Percentiles rank a stretch among this genome's conserved stretches.
Conservation (phyloP, 2,329 filamentous ascomycete genomes). For the Colletotrichum salicis region DNA sequence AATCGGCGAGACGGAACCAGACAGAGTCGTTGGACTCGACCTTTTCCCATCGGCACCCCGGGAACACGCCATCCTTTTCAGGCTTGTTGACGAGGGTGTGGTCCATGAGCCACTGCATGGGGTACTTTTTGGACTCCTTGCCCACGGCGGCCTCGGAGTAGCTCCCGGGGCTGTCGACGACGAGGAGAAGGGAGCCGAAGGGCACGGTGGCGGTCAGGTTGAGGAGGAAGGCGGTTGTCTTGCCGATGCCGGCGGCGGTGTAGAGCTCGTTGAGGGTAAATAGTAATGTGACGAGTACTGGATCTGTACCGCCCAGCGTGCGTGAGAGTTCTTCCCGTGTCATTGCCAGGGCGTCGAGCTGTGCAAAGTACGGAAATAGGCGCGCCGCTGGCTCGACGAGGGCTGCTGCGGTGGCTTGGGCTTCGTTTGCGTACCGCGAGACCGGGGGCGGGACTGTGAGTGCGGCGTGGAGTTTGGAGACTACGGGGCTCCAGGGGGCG, state of each 20-base stretch:
- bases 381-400: slow-evolving; percentile 51
- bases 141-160: slow-evolving; percentile 86
- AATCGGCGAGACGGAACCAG: slow-evolving; percentile 82
- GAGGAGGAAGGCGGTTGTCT: slow-evolving; percentile 81
- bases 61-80: slow-evolving; percentile 40
- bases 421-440: slow-evolving; percentile 64
- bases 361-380: slow-evolving; percentile 55
- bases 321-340: slow-evolving; percentile 45
- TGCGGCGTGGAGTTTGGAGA: slow-evolving; percentile 65
- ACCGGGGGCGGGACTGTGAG: slow-evolving; percentile 63
- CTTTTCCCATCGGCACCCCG: slow-evolving; percentile 73
- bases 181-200: slow-evolving; percentile 75
- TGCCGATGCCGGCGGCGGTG: slow-evolving; percentile 75
- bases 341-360: slow-evolving; percentile 61
- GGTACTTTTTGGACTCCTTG: slow-evolving; percentile 74
- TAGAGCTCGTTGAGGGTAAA: slow-evolving; percentile 98
- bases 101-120: slow-evolving; percentile 93
- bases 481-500: slow-evolving; percentile 78
- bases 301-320: slow-evolving; percentile 43
- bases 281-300: slow-evolving; percentile 79
- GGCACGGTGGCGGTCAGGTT: slow-evolving; percentile 69
- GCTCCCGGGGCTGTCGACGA: slow-evolving; percentile 92
- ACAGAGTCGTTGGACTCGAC: slow-evolving; percentile 78
- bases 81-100: slow-evolving; percentile 72
- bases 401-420: slow-evolving; percentile 54